A percentile compares a stretch with the other conserved stretches of the same genome.
phyloP scores from a whole-genome alignment of 306 rosid species.

The Carpinus fangiana region DNA sequence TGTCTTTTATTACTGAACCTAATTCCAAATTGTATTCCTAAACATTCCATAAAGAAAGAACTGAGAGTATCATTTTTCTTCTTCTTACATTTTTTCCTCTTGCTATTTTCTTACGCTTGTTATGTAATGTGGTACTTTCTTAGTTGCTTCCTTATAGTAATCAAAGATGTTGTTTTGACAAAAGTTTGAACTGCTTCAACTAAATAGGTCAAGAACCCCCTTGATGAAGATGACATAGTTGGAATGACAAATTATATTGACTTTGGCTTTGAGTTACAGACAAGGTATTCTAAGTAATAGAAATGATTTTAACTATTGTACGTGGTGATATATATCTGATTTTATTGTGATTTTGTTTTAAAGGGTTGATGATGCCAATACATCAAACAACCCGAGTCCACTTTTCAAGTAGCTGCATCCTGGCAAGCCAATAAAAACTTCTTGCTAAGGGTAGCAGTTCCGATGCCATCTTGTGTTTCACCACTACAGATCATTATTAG shows the following conservation, averaged over 20 bases:
- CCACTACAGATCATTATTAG: constrained; percentile 20
- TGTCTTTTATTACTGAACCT: constrained; percentile 5
- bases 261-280: constrained; percentile 89
- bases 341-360: constrained; percentile 16
- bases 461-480: constrained; percentile 22
- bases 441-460: constrained; percentile 67
- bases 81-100: constrained; percentile 15
- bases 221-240: constrained; percentile 73
- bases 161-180: constrained; percentile 17
- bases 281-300: constrained; percentile 50
- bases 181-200: constrained; percentile 33
- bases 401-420: too few relatives aligned
- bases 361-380: constrained; percentile 67
- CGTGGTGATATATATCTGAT: constrained; percentile 29
- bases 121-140: neutral
- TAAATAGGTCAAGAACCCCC: constrained; percentile 87
- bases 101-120: neutral
- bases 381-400: too few relatives aligned
- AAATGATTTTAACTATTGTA: constrained; percentile 19
- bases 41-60: constrained; percentile 14
- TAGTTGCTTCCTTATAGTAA: neutral
- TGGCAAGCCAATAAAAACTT: constrained; percentile 97
- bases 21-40: neutral
- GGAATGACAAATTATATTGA: constrained; percentile 96
- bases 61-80: neutral